Conservation (phyloP, 2,329 filamentous ascomycete species). For the Ceratocystiopsis sp. region DNA sequence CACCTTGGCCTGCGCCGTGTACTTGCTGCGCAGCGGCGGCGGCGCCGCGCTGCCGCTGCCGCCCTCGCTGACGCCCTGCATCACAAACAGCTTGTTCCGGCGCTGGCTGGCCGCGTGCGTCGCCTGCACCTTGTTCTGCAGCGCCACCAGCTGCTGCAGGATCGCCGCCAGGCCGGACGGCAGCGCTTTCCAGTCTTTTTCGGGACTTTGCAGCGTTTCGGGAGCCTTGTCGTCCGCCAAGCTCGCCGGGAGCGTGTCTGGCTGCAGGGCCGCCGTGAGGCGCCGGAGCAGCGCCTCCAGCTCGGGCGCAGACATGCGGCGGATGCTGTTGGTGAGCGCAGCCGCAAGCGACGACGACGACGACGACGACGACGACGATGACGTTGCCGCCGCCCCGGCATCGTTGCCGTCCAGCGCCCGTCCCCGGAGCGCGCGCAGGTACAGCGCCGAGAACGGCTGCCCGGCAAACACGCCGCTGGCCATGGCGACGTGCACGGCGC, state of each 20-base stretch:
- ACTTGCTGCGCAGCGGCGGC: conserved; percentile 48
- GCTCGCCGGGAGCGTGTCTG: too few relatives aligned
- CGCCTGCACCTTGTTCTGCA: conserved; percentile 28
- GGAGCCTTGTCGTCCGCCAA: neutral
- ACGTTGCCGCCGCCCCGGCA: conserved; percentile 26
- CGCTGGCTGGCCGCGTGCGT: conserved; percentile 13
- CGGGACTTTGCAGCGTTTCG: neutral
- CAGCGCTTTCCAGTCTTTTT: conserved; percentile 8
- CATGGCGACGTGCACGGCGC: conserved; percentile 29
- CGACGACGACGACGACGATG: too few relatives aligned
- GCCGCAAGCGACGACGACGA: conserved; percentile 24
- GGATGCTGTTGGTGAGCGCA: conserved; percentile 31
- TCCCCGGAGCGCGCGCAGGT: conserved; percentile 36
- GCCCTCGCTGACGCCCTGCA: too few relatives aligned
- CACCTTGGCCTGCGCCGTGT: conserved; percentile 53
- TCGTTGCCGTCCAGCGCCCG: conserved; percentile 23
- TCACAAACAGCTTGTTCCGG: too few relatives aligned
- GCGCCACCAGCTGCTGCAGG: conserved; percentile 16
- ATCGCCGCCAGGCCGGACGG: conserved; percentile 22
- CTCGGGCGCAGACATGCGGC: conserved; percentile 39
- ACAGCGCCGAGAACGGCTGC: conserved; percentile 35
- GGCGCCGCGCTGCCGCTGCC: neutral
- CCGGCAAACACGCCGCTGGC: conserved; percentile 14
- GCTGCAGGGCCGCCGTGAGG: conserved; percentile 17
- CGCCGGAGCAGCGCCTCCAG: conserved; percentile 24